Percentiles rank a stretch among this genome's conserved stretches.
These are phyloP conservation scores for Nakataea oryzae DNA, from an alignment of 2,329 filamentous ascomycete genomes.

Conservation along the genomic window DNA sequence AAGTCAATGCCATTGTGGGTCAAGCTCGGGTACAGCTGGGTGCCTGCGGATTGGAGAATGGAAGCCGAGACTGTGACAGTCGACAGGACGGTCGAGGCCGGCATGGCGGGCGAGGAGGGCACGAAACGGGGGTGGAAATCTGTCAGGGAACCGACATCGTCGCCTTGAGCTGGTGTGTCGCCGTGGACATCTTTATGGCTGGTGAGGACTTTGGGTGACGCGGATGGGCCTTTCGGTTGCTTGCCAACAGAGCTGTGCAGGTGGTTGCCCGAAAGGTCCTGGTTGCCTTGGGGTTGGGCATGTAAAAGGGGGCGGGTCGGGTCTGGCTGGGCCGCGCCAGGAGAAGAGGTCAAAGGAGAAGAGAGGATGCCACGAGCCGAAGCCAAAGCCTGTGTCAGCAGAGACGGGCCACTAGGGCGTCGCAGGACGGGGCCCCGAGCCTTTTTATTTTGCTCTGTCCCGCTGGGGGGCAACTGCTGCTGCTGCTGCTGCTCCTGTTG, in stretches of 20 bases:
- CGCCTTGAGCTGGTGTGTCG: neutral
- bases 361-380: slow-evolving; percentile 42
- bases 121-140: neutral
- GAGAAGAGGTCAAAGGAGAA: neutral
- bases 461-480: neutral
- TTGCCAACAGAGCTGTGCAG: neutral
- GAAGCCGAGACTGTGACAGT: neutral
- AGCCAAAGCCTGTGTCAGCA: slow-evolving; percentile 47
- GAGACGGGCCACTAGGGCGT: slow-evolving; percentile 39
- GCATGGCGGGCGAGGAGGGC: slow-evolving; percentile 1
- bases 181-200: slow-evolving; percentile 1
- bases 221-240: neutral
- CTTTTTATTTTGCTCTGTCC: slow-evolving; percentile 34
- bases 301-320: neutral
- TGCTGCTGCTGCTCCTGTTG: neutral
- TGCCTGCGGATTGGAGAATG: neutral
- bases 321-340: slow-evolving; percentile 2
- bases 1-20: neutral
- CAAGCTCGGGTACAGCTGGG: neutral
- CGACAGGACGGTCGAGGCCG: slow-evolving; percentile 1
- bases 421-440: slow-evolving; percentile 29
- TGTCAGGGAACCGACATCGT: neutral
- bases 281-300: neutral
- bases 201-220: neutral
- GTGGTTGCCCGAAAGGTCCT: neutral